Evolutionary conservation across 768 basidiomycete genomes (phyloP).

Genomic region (Xerocomus spinulosus): DNA sequence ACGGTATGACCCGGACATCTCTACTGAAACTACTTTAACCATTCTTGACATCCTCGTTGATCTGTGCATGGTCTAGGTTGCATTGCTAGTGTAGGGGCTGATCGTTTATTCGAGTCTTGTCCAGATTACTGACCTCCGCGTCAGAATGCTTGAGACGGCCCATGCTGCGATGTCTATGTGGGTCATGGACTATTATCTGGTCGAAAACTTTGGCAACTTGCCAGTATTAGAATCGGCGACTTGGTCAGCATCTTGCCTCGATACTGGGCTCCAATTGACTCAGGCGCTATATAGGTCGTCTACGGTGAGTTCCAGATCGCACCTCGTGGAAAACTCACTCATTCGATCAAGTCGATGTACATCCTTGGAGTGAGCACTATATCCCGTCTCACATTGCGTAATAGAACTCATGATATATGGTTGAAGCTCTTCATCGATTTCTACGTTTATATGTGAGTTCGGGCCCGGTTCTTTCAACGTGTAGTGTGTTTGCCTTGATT

Average conservation of each 20-base stretch:
- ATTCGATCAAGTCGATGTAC: constrained; percentile 13
- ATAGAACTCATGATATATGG: constrained; percentile 1
- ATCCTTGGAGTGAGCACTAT: constrained; percentile 20
- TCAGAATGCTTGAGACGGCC: constrained; percentile 19
- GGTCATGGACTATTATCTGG: constrained; percentile 23
- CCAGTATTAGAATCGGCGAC: constrained; percentile 6
- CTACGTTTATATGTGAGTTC: constrained; percentile 22
- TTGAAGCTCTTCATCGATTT: constrained; percentile 28
- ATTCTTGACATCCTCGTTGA: no score
- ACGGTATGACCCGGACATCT: constrained; percentile 16
- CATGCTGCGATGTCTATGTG: constrained; percentile 22
- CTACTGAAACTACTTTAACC: no score
- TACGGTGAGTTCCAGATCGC: constrained; percentile 11
- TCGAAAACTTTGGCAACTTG: constrained; percentile 16
- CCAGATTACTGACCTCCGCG: neutral
- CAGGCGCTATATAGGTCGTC: constrained; percentile 9
- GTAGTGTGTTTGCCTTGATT: neutral
- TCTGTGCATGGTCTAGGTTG: constrained; percentile 24
- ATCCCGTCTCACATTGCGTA: neutral
- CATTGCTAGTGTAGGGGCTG: constrained; percentile 13
- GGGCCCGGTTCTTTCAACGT: neutral
- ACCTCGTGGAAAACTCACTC: neutral
- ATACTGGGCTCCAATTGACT: neutral
- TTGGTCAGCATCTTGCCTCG: constrained; percentile 17
- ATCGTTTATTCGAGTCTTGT: neutral